These are phyloP conservation scores for Urostyla sp. DNA, from an alignment of 73 alveolate species.

Conservation along the genomic window DNA sequence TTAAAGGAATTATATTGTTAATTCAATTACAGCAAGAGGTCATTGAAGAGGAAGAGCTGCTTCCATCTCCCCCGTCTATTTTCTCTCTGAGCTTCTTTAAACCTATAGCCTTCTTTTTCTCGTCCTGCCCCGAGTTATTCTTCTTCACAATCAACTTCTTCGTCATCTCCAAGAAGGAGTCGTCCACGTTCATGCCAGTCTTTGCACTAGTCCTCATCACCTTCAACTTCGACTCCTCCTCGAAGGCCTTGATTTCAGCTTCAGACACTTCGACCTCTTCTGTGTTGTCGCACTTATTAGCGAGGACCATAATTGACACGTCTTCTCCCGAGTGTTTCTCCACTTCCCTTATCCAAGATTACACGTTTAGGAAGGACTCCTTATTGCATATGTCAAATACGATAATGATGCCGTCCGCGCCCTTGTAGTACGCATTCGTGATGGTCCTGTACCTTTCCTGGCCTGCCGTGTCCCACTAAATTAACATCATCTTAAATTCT, in stretches of 20 bases:
- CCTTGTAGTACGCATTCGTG: conserved; percentile 73
- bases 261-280: conserved; percentile 63
- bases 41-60: background rate
- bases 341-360: conserved; percentile 72
- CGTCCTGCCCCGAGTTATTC: conserved; percentile 30
- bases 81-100: conserved; percentile 48
- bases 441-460: conserved; percentile 72
- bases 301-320: conserved; percentile 53
- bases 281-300: conserved; percentile 60
- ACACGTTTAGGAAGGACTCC: conserved; percentile 65
- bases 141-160: conserved; percentile 54
- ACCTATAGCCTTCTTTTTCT: conserved; percentile 54
- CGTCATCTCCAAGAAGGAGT: conserved; percentile 62
- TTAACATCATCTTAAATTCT: background rate
- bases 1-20: too few species aligned
- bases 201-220: conserved; percentile 68
- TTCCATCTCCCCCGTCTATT: conserved; percentile 31
- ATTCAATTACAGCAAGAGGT: too few species aligned
- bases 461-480: conserved; percentile 66
- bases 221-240: conserved; percentile 53
- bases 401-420: conserved; percentile 73
- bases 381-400: conserved; percentile 62
- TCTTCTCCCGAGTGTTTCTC: conserved; percentile 65
- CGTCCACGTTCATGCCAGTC: conserved; percentile 64
- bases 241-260: conserved; percentile 46